Base-by-base conservation (phyloP, 1,139 yeast genomes). In the Pichia sp. region DNA sequence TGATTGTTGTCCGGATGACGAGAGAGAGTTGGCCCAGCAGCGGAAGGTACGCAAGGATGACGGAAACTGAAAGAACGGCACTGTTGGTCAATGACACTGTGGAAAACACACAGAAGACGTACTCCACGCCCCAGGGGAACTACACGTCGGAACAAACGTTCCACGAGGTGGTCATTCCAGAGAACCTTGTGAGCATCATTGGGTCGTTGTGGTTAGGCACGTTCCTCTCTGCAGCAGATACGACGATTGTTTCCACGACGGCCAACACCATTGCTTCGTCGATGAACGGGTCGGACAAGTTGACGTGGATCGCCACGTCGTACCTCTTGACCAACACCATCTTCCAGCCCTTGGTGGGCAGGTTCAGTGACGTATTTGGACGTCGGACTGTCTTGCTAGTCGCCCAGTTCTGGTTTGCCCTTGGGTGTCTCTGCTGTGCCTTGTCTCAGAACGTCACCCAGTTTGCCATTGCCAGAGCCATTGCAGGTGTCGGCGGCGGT, bases 321-420 rank as follows among this genome's bases (percentile, higher is more conserved):
- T 75, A 75, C 56, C 67, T 83, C 48, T 66, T 83, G 10, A 76
- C 87, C 4, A 79, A 80, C 60, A 79, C 85, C 0, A 82, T 85
- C 1, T 81, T 82, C 64, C 88, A 83, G 69, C 97, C 97, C 1
- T 70, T 90, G 26, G 89, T 85, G 62, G 97, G 97, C 10, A 89
- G 87, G 64, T 70, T 90, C 38, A 84, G 93, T 6, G 97, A 90
- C 63, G 64, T 75, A 2, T 65, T 71, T 49, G 79, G 79, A 2
- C 64, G 79, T 36, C 63, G 69, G 47, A 61, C 64, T 1, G 62
- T 66, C 11, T 54, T 69, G 7, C 32, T 67, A 4, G 62, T 72
- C 45, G 80, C 81, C 0, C 78, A 77, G 52, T 66, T 70, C 45
- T 70, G 79, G 64, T 78, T 80, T 63, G 75, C 74, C 0, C 31